phyloP scores from a whole-genome alignment of 305 asterid species.

The Fraxinus platypoda region DNA sequence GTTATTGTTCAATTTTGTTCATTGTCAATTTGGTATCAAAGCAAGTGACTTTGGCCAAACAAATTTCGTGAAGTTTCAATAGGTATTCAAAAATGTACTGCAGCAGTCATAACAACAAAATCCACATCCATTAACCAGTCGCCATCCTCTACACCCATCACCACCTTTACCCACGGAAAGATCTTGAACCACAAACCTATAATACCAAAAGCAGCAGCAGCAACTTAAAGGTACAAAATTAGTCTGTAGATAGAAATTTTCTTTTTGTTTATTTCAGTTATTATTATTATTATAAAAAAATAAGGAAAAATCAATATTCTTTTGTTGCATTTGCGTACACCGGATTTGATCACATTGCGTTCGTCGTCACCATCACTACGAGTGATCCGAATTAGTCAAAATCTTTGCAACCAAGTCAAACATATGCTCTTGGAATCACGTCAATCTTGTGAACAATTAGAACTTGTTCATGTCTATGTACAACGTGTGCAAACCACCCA shows the following conservation, averaged over 20 bases:
- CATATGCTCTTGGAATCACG: background rate
- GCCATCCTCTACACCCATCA: background rate
- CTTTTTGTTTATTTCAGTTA: background rate
- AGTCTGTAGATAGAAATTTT: background rate
- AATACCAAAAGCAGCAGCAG: background rate
- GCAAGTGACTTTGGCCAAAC: background rate
- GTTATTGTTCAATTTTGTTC: background rate
- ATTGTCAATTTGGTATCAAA: background rate
- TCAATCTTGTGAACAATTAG: background rate
- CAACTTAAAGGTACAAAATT: background rate
- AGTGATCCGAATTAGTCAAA: background rate
- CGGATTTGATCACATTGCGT: background rate
- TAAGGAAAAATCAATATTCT: background rate
- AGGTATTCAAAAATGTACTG: background rate
- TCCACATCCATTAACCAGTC: background rate
- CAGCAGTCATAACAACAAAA: background rate
- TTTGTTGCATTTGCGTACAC: background rate
- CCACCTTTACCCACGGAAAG: background rate
- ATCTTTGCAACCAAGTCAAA: background rate
- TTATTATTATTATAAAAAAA: background rate
- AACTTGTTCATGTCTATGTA: background rate
- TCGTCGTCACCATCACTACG: background rate
- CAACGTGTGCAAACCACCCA: background rate
- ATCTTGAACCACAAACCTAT: background rate
- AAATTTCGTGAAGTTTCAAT: background rate